Conservation (phyloP, 2,329 filamentous ascomycete genomes). For the Xylariales sp. region DNA sequence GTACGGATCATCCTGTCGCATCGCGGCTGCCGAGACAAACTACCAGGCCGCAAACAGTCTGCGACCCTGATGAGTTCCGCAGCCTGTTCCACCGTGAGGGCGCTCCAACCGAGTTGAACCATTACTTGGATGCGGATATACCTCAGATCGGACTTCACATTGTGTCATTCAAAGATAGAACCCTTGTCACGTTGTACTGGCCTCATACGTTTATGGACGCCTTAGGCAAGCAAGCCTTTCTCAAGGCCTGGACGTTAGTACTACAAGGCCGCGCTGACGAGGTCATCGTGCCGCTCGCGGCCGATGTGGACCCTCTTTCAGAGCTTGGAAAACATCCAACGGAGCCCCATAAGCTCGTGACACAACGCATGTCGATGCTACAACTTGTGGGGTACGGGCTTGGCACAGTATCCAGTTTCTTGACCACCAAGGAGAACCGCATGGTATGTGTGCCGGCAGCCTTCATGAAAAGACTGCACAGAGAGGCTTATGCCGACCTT, state of each 20-base stretch:
- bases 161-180: slow-evolving; percentile 36
- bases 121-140: slow-evolving; percentile 32
- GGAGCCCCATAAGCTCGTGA: slow-evolving; percentile 20
- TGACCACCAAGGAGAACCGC: slow-evolving; percentile 26
- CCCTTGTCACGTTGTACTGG: slow-evolving; percentile 34
- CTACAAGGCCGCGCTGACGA: slow-evolving; percentile 31
- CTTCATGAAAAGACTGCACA: slow-evolving; percentile 19
- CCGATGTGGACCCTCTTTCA: slow-evolving; percentile 28
- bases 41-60: slow-evolving; percentile 19
- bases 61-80: slow-evolving; percentile 20
- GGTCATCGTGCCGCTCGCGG: slow-evolving; percentile 23
- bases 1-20: slow-evolving; percentile 30
- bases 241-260: slow-evolving; percentile 36
- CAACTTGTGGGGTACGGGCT: slow-evolving; percentile 23
- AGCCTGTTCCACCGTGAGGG: slow-evolving; percentile 15
- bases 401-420: slow-evolving; percentile 23
- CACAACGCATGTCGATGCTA: slow-evolving; percentile 15
- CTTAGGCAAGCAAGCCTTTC: slow-evolving; percentile 30
- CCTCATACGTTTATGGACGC: slow-evolving; percentile 37
- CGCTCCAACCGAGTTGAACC: slow-evolving; percentile 24
- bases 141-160: slow-evolving; percentile 38
- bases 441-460: slow-evolving; percentile 31
- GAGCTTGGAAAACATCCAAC: slow-evolving; percentile 18
- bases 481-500: slow-evolving; percentile 21
- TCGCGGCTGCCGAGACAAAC: slow-evolving; percentile 22